These are phyloP conservation scores for Blastocystis sp. DNA, from an alignment of 352 stramenopile species.

Conservation along the genomic window DNA sequence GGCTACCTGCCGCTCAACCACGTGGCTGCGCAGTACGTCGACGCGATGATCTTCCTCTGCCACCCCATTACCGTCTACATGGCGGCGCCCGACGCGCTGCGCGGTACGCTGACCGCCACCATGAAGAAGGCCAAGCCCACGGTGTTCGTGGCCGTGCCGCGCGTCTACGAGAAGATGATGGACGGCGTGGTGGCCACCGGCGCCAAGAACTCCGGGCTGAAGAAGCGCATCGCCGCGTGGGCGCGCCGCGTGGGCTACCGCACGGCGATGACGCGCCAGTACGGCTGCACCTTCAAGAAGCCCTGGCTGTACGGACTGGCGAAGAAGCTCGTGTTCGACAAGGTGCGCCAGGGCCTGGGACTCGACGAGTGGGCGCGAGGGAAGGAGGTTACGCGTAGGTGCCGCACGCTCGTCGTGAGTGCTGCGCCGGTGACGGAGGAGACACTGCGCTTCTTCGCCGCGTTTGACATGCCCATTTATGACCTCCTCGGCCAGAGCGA, in stretches of 20 bases:
- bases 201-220: slow-evolving; percentile 80
- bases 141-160: slow-evolving; percentile 82
- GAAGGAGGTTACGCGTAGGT: slow-evolving; percentile 34
- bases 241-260: slow-evolving; percentile 78
- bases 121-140: slow-evolving; percentile 78
- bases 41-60: slow-evolving; percentile 74
- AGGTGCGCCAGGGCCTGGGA: slow-evolving; percentile 57
- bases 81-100: slow-evolving; percentile 79
- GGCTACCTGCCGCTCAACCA: slow-evolving; percentile 75
- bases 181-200: slow-evolving; percentile 71
- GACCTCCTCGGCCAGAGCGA: slow-evolving; percentile 90
- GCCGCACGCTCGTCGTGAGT: slow-evolving; percentile 58
- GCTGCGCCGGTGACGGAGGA: slow-evolving; percentile 87
- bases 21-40: slow-evolving; percentile 75
- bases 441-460: slow-evolving; percentile 88
- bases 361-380: slow-evolving; percentile 69
- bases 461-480: slow-evolving; percentile 87
- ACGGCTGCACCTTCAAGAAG: slow-evolving; percentile 79
- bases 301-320: slow-evolving; percentile 84
- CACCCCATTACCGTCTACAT: slow-evolving; percentile 76
- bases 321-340: slow-evolving; percentile 79
- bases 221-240: slow-evolving; percentile 84
- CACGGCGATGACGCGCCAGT: slow-evolving; percentile 77
- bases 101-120: slow-evolving; percentile 76
- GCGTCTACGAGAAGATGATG: slow-evolving; percentile 80